Conservation (phyloP, 495 filamentous ascomycete species). For the Penicillium samsonianum region DNA sequence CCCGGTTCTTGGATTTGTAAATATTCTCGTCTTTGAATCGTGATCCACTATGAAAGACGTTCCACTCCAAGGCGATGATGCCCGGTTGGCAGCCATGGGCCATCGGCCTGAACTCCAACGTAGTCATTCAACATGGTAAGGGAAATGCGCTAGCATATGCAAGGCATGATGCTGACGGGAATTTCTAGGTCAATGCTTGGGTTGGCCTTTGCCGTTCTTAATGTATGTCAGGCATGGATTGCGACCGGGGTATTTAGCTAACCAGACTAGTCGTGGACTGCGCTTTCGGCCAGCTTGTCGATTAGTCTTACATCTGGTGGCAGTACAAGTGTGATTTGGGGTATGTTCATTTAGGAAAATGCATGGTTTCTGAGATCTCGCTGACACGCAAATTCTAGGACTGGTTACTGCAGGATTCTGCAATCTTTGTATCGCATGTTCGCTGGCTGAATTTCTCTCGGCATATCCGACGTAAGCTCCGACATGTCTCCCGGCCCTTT, state of each 20-base stretch:
- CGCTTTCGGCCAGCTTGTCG: constrained; percentile 46
- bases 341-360: constrained; percentile 24
- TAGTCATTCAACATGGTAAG: constrained; percentile 47
- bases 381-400: constrained; percentile 35
- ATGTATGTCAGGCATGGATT: constrained; percentile 25
- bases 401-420: constrained; percentile 68
- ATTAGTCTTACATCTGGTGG: constrained; percentile 48
- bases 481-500: background rate
- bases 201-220: constrained; percentile 49
- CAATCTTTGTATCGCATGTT: constrained; percentile 66
- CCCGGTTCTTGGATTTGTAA: background rate
- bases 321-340: constrained; percentile 49
- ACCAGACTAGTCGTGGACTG: constrained; percentile 42
- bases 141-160: background rate
- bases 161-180: background rate
- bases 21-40: background rate
- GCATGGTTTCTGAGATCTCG: background rate
- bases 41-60: constrained; percentile 20
- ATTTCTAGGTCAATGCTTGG: constrained; percentile 43
- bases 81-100: constrained; percentile 56
- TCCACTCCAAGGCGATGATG: constrained; percentile 40
- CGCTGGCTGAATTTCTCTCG: constrained; percentile 68
- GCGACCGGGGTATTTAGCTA: background rate
- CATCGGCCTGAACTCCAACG: constrained; percentile 61
- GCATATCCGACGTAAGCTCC: constrained; percentile 63